Conservation (phyloP, 352 stramenopile genomes). For the Globisporangium alternatum region DNA sequence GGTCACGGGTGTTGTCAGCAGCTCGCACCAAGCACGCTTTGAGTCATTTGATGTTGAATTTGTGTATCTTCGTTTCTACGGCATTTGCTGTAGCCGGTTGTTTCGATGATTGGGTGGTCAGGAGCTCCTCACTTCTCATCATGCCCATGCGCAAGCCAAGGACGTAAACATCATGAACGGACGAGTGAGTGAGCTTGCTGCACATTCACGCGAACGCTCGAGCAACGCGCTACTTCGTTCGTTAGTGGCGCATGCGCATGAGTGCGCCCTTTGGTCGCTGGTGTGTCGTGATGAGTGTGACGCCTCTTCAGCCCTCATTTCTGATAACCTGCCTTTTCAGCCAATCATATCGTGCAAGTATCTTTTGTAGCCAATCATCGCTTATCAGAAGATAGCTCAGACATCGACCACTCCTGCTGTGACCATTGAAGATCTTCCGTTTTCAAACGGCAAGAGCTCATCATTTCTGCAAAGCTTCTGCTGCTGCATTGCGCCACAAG, state of each 20-base stretch:
- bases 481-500: neutral
- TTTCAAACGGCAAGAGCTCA: neutral
- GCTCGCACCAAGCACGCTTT: neutral
- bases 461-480: neutral
- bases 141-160: too few relatives aligned
- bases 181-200: neutral
- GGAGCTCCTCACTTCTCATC: neutral
- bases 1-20: neutral
- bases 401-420: neutral
- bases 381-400: neutral
- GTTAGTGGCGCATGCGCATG: slow-evolving; percentile 2
- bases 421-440: slow-evolving; percentile 2
- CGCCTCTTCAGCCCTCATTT: neutral
- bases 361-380: neutral
- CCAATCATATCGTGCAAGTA: neutral
- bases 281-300: neutral
- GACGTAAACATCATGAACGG: neutral
- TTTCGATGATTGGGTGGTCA: neutral
- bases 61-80: too few relatives aligned
- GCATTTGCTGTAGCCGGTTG: too few relatives aligned
- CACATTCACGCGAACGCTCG: too few relatives aligned
- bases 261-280: neutral
- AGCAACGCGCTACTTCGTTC: neutral
- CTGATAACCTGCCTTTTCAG: neutral
- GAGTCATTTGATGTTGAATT: neutral